Conservation (phyloP, 352 stramenopile genomes). For the Phytopythium litorale region DNA sequence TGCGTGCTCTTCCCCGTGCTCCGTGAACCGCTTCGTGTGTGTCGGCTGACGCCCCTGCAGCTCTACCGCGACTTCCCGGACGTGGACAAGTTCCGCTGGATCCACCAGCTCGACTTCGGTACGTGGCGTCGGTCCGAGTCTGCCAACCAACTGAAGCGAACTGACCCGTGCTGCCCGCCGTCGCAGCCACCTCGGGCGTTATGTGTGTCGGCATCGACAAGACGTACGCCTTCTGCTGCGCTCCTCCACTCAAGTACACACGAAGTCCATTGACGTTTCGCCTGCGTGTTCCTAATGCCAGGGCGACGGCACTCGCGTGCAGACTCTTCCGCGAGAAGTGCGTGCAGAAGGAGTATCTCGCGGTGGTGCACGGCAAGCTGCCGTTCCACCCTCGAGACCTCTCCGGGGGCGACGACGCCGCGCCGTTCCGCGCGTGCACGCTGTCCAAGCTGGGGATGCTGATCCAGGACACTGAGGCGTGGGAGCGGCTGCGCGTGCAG, state of each 20-base stretch:
- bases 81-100: constrained; percentile 83
- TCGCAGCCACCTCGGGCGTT: constrained; percentile 78
- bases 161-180: not conserved
- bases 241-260: not conserved
- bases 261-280: not conserved
- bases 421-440: constrained; percentile 34
- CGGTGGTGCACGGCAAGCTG: constrained; percentile 70
- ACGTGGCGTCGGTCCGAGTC: not conserved
- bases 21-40: too few species aligned
- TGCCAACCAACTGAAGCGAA: too few species aligned
- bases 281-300: constrained; percentile 8
- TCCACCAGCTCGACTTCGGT: constrained; percentile 90
- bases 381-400: constrained; percentile 44
- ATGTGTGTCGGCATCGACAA: constrained; percentile 73
- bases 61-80: constrained; percentile 68
- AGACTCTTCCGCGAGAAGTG: constrained; percentile 75
- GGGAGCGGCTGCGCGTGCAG: constrained; percentile 48
- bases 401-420: not conserved
- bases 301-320: constrained; percentile 59
- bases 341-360: constrained; percentile 85
- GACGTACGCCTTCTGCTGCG: constrained; percentile 30
- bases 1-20: constrained; percentile 13
- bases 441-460: constrained; percentile 64
- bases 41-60: constrained; percentile 12
- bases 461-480: constrained; percentile 69